Base-by-base conservation (phyloP, 352 stramenopile genomes). In the Phytophthora cryptogea region DNA sequence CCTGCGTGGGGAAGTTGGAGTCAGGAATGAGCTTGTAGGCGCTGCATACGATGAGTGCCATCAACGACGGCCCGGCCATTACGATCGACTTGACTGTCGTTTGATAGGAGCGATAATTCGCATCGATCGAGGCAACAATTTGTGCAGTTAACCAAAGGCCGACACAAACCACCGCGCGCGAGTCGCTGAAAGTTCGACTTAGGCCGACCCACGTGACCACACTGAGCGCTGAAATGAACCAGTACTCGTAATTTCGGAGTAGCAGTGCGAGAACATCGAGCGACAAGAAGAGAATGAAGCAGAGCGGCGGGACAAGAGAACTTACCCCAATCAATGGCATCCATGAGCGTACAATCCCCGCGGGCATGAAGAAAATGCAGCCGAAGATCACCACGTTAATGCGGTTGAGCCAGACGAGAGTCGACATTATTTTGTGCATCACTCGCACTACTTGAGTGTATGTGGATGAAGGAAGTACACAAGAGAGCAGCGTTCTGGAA, bases 211-310 rank as follows among this genome's bases (percentile, higher is more conserved):
- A 78, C 16, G 68, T 72, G 41, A 72, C 1, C 1, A 67, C 11
- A 41, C 63, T 75, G n/a, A 78, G 49, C 0, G 42, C 5, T 0
- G 69, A 66, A 11, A 78, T 43, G 41, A 78, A 78, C 55, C 68
- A 66, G 11, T 66, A 68, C 31, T 78, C 69, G 44, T 69, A 69
- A 17, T 35, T 62, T 1, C 46, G 40, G 7, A 43, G 9, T 13
- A 78, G 23, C 13, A 72, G 35, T 4, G 11, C 16, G 6, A 72
- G 26, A 2, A 78, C 31, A 7, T 72, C 61, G 13, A 66, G 8
- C 6, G 68, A 77, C 2, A 66, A 53, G 39, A 77, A 69, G 1
- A 71, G 20, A 6, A 51, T 28, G 4, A 71, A 45, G 14, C 30
- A 42, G 1, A 57, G 35, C 3, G 51, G 60, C 2, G 50, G 49